Evolutionary conservation across 441 rosid species (phyloP).

Genomic region (Erodium moschatum): DNA sequence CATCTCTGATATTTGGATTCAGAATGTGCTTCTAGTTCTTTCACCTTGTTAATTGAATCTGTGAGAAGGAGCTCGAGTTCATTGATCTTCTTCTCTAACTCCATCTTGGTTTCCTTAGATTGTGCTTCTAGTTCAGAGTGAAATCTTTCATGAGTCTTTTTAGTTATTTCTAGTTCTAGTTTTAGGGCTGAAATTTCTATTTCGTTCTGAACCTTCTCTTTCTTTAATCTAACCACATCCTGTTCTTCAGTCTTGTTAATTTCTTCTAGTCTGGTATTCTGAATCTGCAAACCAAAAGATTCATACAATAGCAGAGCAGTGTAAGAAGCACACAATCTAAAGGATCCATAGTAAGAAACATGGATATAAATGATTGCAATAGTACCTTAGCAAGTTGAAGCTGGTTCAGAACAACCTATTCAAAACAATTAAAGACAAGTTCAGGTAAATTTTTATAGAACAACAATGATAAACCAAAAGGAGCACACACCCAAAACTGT

Average conservation of each 20-base stretch:
- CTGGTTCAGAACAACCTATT: conserved; percentile 52
- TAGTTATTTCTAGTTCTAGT: conserved; percentile 46
- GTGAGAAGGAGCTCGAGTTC: conserved; percentile 46
- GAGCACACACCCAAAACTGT: conserved; percentile 19
- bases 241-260: conserved; percentile 58
- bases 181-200: conserved; percentile 51
- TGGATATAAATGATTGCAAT: not conserved
- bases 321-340: conserved; percentile 4
- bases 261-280: conserved; percentile 62
- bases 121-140: conserved; percentile 49
- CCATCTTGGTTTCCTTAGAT: conserved; percentile 37
- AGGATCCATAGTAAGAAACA: conserved; percentile 14
- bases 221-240: conserved; percentile 40
- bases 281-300: conserved; percentile 40
- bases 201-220: conserved; percentile 47
- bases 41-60: conserved; percentile 52
- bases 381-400: conserved; percentile 67
- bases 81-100: conserved; percentile 46
- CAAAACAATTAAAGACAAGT: conserved; percentile 22
- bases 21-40: conserved; percentile 57
- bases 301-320: not conserved
- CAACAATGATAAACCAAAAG: conserved; percentile 9
- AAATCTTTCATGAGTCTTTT: conserved; percentile 40
- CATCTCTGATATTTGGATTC: conserved; percentile 50
- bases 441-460: conserved; percentile 8